These are phyloP conservation scores for California macrophylla DNA, from an alignment of 441 rosid genomes.

Conservation along the genomic window DNA sequence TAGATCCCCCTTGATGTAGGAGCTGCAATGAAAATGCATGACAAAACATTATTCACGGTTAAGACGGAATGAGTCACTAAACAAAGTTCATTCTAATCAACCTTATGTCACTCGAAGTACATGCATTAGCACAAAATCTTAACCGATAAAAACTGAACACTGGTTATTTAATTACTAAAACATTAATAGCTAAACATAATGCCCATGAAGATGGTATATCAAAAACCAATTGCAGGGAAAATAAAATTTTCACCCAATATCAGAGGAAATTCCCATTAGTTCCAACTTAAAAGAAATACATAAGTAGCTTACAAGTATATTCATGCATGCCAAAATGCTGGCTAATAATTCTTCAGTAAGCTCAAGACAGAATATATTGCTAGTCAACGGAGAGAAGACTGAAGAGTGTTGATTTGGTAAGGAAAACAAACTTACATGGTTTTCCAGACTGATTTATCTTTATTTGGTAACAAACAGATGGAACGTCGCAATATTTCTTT, in stretches of 20 bases:
- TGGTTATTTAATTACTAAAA: neutral
- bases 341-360: neutral
- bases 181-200: neutral
- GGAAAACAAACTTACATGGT: conserved; percentile 47
- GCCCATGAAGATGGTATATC: neutral
- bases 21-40: conserved; percentile 41
- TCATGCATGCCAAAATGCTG: neutral
- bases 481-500: conserved; percentile 40
- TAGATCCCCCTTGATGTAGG: conserved; percentile 78
- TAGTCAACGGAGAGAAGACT: neutral
- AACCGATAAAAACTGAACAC: neutral
- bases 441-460: conserved; percentile 73
- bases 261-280: neutral
- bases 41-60: conserved; percentile 6
- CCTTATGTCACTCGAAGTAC: neutral
- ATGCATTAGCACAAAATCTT: neutral
- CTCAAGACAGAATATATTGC: neutral
- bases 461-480: conserved; percentile 62
- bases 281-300: neutral
- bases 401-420: neutral
- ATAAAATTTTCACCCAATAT: conserved; percentile 4
- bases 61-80: conserved; percentile 9
- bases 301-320: neutral
- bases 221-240: neutral
- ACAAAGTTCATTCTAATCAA: neutral